Conservation (phyloP, 1,139 yeast genomes). For the Diutina neorugosa region DNA sequence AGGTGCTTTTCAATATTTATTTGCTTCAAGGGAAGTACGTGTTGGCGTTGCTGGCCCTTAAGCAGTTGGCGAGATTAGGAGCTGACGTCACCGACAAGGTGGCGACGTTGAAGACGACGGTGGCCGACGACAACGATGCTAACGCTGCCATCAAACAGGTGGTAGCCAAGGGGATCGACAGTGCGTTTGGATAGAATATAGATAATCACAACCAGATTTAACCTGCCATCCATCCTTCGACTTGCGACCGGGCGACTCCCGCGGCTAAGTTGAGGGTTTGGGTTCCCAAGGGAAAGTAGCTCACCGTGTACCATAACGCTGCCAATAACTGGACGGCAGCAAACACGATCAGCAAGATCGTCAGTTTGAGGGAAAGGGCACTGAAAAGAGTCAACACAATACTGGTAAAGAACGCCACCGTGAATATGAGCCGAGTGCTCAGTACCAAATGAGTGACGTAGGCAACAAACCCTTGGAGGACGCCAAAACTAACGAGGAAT, state of each 20-base stretch:
- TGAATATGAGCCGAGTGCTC: constrained; percentile 39
- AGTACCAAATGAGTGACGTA: constrained; percentile 38
- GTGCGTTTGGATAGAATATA: not conserved
- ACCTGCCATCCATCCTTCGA: constrained; percentile 44
- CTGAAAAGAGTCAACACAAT: constrained; percentile 38
- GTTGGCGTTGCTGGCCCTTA: constrained; percentile 33
- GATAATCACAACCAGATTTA: constrained; percentile 9
- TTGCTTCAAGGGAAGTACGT: constrained; percentile 31
- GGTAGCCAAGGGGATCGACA: constrained; percentile 26
- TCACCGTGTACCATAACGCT: constrained; percentile 46
- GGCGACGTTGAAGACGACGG: constrained; percentile 14
- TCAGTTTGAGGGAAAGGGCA: constrained; percentile 33
- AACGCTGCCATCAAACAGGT: constrained; percentile 35
- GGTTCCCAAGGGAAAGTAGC: constrained; percentile 52
- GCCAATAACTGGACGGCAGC: constrained; percentile 39
- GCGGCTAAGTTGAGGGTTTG: constrained; percentile 44
- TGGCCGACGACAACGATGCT: constrained; percentile 17
- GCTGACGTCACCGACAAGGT: constrained; percentile 18
- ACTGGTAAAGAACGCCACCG: constrained; percentile 35
- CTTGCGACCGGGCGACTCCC: constrained; percentile 43
- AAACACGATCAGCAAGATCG: constrained; percentile 37
- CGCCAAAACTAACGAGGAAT: constrained; percentile 82
- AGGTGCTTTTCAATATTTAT: constrained; percentile 26
- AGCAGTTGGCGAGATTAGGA: constrained; percentile 22
- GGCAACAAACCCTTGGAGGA: constrained; percentile 79